Evolutionary conservation across 2,329 filamentous ascomycete species (phyloP).

Genomic region (Trichoderma pleuroti): DNA sequence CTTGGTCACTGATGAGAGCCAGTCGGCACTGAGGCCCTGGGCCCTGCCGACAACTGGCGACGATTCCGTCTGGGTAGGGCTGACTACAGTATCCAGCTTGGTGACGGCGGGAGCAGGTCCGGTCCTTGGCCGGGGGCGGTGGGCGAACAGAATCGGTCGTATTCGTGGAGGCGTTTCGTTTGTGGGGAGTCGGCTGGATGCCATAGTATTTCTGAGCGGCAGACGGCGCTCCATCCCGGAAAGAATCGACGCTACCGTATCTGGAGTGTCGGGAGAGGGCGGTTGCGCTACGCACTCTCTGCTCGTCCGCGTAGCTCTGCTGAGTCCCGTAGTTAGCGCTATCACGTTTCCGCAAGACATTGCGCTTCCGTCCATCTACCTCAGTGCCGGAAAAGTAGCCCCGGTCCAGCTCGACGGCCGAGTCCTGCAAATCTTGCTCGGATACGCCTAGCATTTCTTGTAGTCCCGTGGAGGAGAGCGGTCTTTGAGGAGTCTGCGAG

Average conservation of each 20-base stretch:
- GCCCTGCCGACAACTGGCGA: slow-evolving; percentile 44
- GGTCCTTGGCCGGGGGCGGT: slow-evolving; percentile 51
- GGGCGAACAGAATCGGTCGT: slow-evolving; percentile 54
- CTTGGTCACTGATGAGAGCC: slow-evolving; percentile 55
- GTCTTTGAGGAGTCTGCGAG: slow-evolving; percentile 39
- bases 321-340: slow-evolving; percentile 62
- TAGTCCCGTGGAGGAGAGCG: slow-evolving; percentile 52
- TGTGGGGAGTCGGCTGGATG: slow-evolving; percentile 44
- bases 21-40: slow-evolving; percentile 50
- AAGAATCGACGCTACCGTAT: slow-evolving; percentile 75
- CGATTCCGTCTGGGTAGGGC: slow-evolving; percentile 39
- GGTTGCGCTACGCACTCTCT: slow-evolving; percentile 62
- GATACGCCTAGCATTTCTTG: slow-evolving; percentile 42
- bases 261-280: slow-evolving; percentile 70
- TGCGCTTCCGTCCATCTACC: slow-evolving; percentile 69
- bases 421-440: slow-evolving; percentile 43
- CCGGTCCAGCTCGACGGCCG: slow-evolving; percentile 66
- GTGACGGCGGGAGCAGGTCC: slow-evolving; percentile 55
- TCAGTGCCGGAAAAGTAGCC: slow-evolving; percentile 94
- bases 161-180: slow-evolving; percentile 59
- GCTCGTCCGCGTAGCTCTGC: slow-evolving; percentile 74
- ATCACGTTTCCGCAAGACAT: slow-evolving; percentile 76
- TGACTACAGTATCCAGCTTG: slow-evolving; percentile 50
- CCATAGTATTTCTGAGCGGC: slow-evolving; percentile 67
- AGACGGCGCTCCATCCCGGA: slow-evolving; percentile 57